Evolutionary conservation across 305 asterid species (phyloP).

Genomic region (Fraxinus dipetala): DNA sequence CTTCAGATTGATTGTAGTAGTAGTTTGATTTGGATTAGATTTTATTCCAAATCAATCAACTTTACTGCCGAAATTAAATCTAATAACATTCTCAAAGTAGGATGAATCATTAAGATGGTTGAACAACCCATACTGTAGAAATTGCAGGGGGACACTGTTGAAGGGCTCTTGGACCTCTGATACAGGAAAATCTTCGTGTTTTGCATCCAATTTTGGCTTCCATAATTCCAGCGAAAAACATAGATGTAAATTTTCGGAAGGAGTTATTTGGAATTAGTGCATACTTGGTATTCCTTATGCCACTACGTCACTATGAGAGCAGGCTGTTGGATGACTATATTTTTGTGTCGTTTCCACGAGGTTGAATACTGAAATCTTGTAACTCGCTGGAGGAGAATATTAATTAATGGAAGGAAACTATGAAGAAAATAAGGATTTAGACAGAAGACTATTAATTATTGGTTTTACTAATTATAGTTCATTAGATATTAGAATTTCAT

Average conservation of each 20-base stretch:
- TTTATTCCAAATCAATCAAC: not conserved
- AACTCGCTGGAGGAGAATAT: not conserved
- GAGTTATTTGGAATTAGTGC: not conserved
- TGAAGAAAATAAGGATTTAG: not conserved
- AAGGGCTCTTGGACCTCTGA: not conserved
- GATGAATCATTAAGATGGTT: not conserved
- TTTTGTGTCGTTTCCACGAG: not conserved
- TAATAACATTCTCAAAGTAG: not conserved
- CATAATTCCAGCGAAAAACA: not conserved
- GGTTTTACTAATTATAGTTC: not conserved
- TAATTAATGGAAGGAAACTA: not conserved
- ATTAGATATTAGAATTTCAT: not conserved
- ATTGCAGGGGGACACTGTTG: not conserved
- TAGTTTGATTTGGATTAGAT: not conserved
- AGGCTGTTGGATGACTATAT: not conserved
- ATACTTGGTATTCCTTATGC: not conserved
- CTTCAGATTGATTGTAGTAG: not conserved
- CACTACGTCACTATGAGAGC: not conserved
- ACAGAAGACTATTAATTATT: not conserved
- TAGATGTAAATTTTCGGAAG: not conserved
- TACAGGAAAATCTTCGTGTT: not conserved
- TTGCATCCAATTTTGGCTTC: not conserved
- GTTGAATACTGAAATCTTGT: not conserved
- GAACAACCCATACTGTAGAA: not conserved
- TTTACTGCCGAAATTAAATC: not conserved